Percentiles rank a stretch among this genome's conserved stretches.
These are phyloP conservation scores for Pharus latifolius DNA, from an alignment of 176 grass and related monocot species.

Conservation along the genomic window DNA sequence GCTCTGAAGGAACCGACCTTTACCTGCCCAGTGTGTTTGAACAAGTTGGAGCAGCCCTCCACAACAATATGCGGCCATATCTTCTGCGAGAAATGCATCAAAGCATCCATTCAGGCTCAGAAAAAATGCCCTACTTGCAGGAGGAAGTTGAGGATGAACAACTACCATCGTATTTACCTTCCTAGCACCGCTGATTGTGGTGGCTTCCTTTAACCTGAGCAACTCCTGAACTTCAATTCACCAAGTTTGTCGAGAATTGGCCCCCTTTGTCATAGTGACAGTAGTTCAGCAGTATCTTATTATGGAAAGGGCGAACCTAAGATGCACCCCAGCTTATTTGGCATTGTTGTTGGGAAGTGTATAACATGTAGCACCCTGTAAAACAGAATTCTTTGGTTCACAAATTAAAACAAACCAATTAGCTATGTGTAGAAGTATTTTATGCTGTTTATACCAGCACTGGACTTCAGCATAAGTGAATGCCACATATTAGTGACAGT, in stretches of 20 bases:
- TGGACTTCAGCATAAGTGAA: no score
- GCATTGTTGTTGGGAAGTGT: neutral
- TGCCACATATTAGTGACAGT: no score
- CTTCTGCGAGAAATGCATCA: slow-evolving; percentile 53
- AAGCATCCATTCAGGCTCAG: slow-evolving; percentile 29
- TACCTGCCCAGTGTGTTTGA: slow-evolving; percentile 50
- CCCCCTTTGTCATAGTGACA: neutral
- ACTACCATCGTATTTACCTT: slow-evolving; percentile 50
- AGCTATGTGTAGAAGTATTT: neutral
- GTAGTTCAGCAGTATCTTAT: neutral
- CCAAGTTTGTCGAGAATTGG: neutral
- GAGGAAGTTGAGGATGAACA: slow-evolving; percentile 31
- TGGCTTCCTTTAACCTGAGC: neutral
- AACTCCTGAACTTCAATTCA: neutral
- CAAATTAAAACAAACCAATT: no score
- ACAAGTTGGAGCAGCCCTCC: slow-evolving; percentile 31
- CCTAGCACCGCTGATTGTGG: slow-evolving; percentile 19
- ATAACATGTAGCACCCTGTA: neutral
- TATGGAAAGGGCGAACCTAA: no score
- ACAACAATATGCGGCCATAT: slow-evolving; percentile 59
- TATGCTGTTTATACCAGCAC: no score
- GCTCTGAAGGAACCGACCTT: slow-evolving; percentile 35
- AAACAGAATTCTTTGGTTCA: neutral
- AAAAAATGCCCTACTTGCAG: slow-evolving; percentile 69
- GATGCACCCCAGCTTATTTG: no score